phyloP scores from a whole-genome alignment of 2,329 filamentous ascomycete genomes.

The Fusarium sp. region DNA sequence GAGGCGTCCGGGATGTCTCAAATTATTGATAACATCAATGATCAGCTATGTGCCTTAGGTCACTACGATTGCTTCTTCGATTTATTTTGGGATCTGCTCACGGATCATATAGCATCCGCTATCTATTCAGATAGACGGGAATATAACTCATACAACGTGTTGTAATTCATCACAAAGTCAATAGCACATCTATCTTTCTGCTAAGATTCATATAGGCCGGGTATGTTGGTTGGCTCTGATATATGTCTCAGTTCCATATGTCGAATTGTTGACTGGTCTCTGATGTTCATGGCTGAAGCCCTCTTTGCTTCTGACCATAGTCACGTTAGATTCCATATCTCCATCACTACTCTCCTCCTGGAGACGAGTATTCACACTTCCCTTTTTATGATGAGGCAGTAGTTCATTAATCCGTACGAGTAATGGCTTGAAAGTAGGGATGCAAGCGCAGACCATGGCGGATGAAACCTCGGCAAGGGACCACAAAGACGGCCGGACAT shows the following conservation, averaged over 20 bases:
- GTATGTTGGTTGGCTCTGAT: neutral
- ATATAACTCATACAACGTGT: too few species aligned
- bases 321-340: slow-evolving; percentile 11
- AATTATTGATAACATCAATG: too few species aligned
- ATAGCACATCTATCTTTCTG: neutral
- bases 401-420: neutral
- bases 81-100: too few species aligned
- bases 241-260: slow-evolving; percentile 18
- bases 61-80: too few species aligned
- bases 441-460: slow-evolving; percentile 32
- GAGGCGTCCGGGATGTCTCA: neutral
- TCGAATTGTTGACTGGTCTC: neutral
- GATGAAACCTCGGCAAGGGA: slow-evolving; percentile 38
- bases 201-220: neutral
- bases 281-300: neutral
- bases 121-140: too few species aligned
- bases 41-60: too few species aligned
- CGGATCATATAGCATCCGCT: too few species aligned
- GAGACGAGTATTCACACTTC: neutral
- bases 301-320: neutral
- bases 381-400: neutral
- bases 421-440: slow-evolving; percentile 36
- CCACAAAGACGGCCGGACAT: slow-evolving; percentile 21
- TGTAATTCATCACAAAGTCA: too few species aligned
- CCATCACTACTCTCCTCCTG: neutral